Base-by-base conservation (phyloP, 2,329 filamentous ascomycete species). In the Sclerotinia subarctica region DNA sequence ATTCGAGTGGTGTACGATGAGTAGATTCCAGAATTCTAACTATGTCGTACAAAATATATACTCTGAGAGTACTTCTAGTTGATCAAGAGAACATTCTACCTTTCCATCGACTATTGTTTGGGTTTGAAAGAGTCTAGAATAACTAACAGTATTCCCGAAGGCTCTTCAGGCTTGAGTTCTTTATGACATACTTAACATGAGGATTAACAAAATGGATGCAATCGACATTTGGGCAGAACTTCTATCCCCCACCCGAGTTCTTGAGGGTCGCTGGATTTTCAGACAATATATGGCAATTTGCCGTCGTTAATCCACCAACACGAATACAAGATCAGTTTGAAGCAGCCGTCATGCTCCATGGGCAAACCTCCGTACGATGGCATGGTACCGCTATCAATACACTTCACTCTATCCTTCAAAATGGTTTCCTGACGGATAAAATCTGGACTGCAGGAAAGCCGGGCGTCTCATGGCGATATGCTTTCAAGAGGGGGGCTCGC, bases 381-480 rank as follows among this genome's bases (percentile, higher is more conserved):
- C 44, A 62, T 26, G 58, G 58, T 21, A 62, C 58, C 32, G 24
- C 58, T 13, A 46, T 49, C 5, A 32, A 32, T 8, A n/a, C 44
- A 10, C 44, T 62, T 15, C 58, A 62, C 19, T 47, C 26, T 2
- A 62, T 62, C 58, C 42, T 62, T 10, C 58, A 62, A 32, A 24
- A 62, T 10, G 58, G 58, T 13, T 49, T 49, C 4, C 19, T n/a
- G n/a, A 62, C 44, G 8, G 35, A 38, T 11, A 38, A 38, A 38
- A 38, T 38, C 35, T 38, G 35, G 35, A 38, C 35, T 38, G 8
- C 35, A 38, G 35, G 35, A 38, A 38, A 11, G 35, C 35, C 35
- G 3, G 35, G 35, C 10, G 35, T 38, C 10, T 38, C 10, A 38
- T 38, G 35, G 35, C 35, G 35, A 38, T 38, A 38, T 38, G 35